Evolutionary conservation across 2,329 filamentous ascomycete species (phyloP), one percentile per base, ranked within the genome.

Genomic region (Scleromitrula shiraiana): DNA sequence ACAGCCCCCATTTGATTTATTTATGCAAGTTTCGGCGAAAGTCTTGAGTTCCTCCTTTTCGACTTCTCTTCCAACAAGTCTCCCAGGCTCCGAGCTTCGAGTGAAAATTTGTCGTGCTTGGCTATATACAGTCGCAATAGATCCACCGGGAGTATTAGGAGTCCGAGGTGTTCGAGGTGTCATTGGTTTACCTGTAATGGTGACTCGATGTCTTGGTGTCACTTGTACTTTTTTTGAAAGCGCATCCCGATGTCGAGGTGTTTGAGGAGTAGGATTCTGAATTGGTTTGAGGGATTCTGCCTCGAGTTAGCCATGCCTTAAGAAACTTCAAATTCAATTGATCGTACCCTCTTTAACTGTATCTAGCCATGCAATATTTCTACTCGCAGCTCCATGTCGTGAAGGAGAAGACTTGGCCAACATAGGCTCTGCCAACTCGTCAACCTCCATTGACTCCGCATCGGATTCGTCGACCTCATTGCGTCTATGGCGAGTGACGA

Each of bases 81-180:
- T 57, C 14, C 63, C 63, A 20, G 61, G 56, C 14, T 64, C 62
- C 15, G 55, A 58, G 50, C 65, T 86, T 78, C 41, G 81, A 6
- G 85, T 82, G 62, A 98, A 98, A 2, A 95, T 69, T 61, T 95
- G 88, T 24, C 91, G 82, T 14, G 89, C 93, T 51, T 83, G 76
- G 54, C 93, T 88, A 66, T 96, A 97, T 30, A 96, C 74, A 0
- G 88, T 93, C 46, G 82, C 80, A 19, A 77, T 70, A 9, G 79
- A 71, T 46, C 68, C 68, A 23, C 79, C 77, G 10, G 87, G 85
- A 6, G 85, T 86, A 27, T 76, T 70, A 9, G 84, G 84, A 10
- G 88, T 87, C 55, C 83, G 80, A 17, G 87, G 86, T 35, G 88
- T 94, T 58, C 83, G 72, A 48, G 90, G 85, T 55, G 87, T 90